These are phyloP conservation scores for Penicillium sp. DNA, from an alignment of 2,329 filamentous ascomycete genomes.

Conservation along the genomic window DNA sequence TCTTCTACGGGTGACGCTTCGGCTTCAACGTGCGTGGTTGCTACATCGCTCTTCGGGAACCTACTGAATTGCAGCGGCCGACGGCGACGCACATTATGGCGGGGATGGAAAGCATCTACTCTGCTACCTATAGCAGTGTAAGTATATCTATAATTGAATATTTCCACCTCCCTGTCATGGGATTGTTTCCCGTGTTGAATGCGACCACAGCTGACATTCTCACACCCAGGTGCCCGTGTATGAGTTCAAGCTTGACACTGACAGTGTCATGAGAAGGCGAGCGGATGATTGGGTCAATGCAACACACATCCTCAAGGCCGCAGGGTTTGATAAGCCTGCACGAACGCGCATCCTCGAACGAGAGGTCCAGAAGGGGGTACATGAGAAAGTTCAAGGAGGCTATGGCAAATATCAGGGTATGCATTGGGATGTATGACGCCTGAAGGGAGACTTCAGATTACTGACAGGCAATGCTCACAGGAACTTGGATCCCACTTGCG, in stretches of 20 bases:
- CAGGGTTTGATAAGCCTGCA: conserved; percentile 93
- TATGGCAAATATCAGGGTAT: conserved; percentile 96
- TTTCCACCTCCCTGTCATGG: not conserved
- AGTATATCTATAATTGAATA: conserved; percentile 14
- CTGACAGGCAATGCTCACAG: conserved; percentile 36
- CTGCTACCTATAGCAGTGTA: conserved; percentile 58
- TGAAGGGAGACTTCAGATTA: not conserved
- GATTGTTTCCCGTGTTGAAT: not conserved
- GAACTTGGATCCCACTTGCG: conserved; percentile 89
- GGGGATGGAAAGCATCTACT: conserved; percentile 46
- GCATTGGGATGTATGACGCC: not conserved
- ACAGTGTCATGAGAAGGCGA: conserved; percentile 93
- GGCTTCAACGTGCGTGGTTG: conserved; percentile 8
- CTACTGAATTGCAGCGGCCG: conserved; percentile 17
- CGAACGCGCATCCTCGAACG: conserved; percentile 89
- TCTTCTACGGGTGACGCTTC: conserved; percentile 7
- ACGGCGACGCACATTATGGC: conserved; percentile 27
- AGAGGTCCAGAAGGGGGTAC: conserved; percentile 89
- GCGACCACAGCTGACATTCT: not conserved
- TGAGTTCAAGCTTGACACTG: conserved; percentile 75
- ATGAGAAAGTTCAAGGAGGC: conserved; percentile 96
- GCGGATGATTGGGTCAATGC: conserved; percentile 97
- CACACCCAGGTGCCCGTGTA: conserved; percentile 76
- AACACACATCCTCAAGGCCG: conserved; percentile 96
- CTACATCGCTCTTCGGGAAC: conserved; percentile 17